Base-by-base conservation (phyloP, 2,329 filamentous ascomycete genomes). In the Sordariomycetes sp. region DNA sequence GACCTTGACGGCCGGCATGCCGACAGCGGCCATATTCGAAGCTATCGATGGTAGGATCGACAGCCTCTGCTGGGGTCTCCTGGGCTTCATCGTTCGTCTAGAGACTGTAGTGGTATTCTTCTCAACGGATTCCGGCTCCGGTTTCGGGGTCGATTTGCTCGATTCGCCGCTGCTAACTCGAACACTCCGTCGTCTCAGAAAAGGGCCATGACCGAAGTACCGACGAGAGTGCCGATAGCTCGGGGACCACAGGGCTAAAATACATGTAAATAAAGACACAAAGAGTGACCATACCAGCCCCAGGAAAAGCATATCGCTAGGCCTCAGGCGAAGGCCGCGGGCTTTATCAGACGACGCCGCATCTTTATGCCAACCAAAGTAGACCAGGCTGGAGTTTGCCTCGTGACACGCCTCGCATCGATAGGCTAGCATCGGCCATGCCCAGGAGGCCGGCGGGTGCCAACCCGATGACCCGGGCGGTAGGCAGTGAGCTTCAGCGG, bases 361-460 rank as follows among this genome's bases (percentile, higher is more conserved):
- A 4, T 8, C 22, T 6, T 4, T 22, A 24, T n/a, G n/a, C 37
- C 25, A 24, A 37, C 35, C 54, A n/a, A 55, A 11, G 10, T 48
- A n/a, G 46, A 46, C n/a, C 6, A 43, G 25, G 11, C 8, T 34
- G 37, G 24, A 48, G 24, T 50, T 34, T 32, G 43, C 55, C 55
- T 32, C n/a, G 25, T 57, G 55, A n/a, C 55, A 57, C 55, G 43
- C 55, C 55, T 57, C 16, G 43, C 40, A 57, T 50, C 55, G 55
- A 57, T 57, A 57, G 55, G 55, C 43, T 18, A 51, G 16, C 22
- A 37, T 46, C 40, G 40, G 11, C 37, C 37, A 40, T 40, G 37
- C 37, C 37, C 3, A 16, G 40, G 2, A 7, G 40, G 40, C 40
- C 16, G 16, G 40, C 40, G 18, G 16, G 16, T 14, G 40, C 40